Base-by-base conservation (phyloP, 345 rosid species). In the Anastatica hierochuntica region DNA sequence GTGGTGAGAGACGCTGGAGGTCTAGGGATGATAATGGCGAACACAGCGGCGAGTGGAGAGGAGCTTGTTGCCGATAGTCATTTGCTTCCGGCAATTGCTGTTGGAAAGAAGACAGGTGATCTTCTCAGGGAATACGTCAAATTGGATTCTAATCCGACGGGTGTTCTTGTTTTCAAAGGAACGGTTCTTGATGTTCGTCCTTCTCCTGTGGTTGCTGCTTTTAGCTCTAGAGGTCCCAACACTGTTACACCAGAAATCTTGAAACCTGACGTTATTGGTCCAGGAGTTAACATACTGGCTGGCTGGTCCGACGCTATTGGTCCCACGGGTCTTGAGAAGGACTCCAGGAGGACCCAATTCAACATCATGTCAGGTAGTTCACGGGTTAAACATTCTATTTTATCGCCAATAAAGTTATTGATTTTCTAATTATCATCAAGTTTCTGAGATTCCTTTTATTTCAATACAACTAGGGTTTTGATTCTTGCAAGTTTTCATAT, bases 191-290 rank as follows among this genome's bases (percentile, higher is more conserved):
- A 74, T 17, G 78, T 80, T 4, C 40, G 30, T 15, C 90, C 96
- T 2, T 81, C 97, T 1, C 97, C 97, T 4, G 90, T 84, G 9
- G 97, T 86, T 14, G 94, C 97, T 33, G 90, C 96, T 8, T 90
- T 90, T 57, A 78, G 88, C 66, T 86, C 97, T 0, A 68, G 97
- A 54, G 97, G 97, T 12, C 97, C 97, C 1, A 86, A 82, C 48
- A 42, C 71, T 70, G 81, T 79, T 16, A 84, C 84, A 3, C 83
- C 88, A 9, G 77, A 83, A 60, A 81, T 86, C 37, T 57, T 84
- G 81, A 90, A 90, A 55, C 97, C 97, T 14, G 96, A 90, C 64
- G 65, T 90, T 31, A 80, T 90, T 68, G 96, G 90, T 34, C 96
- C 97, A 0, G 95, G 96, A 0, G 96, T 87, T 33, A 86, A 80